These are phyloP conservation scores for Serendipita sp. DNA, from an alignment of 768 basidiomycete genomes.

Conservation along the genomic window DNA sequence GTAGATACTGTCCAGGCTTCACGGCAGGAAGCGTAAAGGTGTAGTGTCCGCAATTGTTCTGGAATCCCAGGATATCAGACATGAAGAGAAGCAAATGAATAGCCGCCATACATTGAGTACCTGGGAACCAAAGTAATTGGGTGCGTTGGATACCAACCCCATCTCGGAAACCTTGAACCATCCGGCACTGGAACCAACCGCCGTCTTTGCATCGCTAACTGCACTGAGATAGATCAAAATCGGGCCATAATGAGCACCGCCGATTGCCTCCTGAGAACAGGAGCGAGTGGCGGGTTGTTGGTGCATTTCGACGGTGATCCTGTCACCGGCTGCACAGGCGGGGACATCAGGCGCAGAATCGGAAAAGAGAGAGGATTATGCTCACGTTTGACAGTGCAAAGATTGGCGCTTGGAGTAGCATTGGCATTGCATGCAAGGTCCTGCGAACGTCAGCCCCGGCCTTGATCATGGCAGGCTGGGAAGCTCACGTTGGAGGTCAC, in stretches of 20 bases:
- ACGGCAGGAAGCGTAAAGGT: slow-evolving; percentile 33
- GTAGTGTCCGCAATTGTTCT: slow-evolving; percentile 38
- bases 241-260: slow-evolving; percentile 5
- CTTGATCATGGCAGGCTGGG: neutral
- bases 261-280: slow-evolving; percentile 7
- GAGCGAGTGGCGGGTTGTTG: slow-evolving; percentile 5
- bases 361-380: neutral
- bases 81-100: neutral
- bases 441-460: neutral
- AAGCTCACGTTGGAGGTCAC: neutral
- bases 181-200: neutral
- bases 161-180: slow-evolving; percentile 8
- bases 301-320: slow-evolving; percentile 9
- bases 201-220: slow-evolving; percentile 1
- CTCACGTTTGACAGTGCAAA: neutral
- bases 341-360: neutral
- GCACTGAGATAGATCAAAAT: neutral
- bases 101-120: neutral
- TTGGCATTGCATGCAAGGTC: slow-evolving; percentile 6
- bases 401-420: neutral
- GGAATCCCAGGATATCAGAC: slow-evolving; percentile 11
- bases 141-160: slow-evolving; percentile 6
- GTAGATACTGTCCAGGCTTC: slow-evolving; percentile 30
- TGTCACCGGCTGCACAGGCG: slow-evolving; percentile 5
- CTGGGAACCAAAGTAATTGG: slow-evolving; percentile 5